These are phyloP conservation scores for Claviceps africana DNA, from an alignment of 2,329 filamentous ascomycete genomes.

Conservation along the genomic window DNA sequence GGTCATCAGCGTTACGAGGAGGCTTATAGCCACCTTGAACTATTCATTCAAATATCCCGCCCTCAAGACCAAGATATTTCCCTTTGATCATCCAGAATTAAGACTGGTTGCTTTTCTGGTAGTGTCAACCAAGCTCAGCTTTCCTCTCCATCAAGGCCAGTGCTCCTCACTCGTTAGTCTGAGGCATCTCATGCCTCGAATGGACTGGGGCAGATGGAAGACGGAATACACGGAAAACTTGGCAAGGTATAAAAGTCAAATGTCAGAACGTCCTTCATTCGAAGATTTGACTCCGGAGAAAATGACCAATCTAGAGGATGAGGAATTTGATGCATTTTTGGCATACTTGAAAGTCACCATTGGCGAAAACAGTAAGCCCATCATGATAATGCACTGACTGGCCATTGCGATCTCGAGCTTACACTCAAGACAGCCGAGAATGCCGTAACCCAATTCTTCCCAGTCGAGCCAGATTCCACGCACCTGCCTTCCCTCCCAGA, in stretches of 20 bases:
- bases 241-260: slow-evolving; percentile 5
- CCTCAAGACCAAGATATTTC: slow-evolving; percentile 27
- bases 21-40: slow-evolving; percentile 35
- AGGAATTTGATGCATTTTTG: slow-evolving; percentile 54
- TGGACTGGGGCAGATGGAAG: slow-evolving; percentile 66
- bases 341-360: slow-evolving; percentile 21
- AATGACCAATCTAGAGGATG: slow-evolving; percentile 44
- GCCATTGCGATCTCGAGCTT: background rate
- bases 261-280: slow-evolving; percentile 21
- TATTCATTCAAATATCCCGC: slow-evolving; percentile 41
- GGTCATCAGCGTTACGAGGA: slow-evolving; percentile 15
- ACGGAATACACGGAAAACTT: slow-evolving; percentile 25
- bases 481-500: slow-evolving; percentile 9
- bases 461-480: slow-evolving; percentile 12
- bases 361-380: slow-evolving; percentile 19
- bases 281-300: slow-evolving; percentile 45
- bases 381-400: background rate
- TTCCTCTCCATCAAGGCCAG: slow-evolving; percentile 53
- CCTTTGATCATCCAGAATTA: slow-evolving; percentile 57
- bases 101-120: slow-evolving; percentile 58
- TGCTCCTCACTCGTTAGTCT: slow-evolving; percentile 14
- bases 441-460: slow-evolving; percentile 22
- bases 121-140: slow-evolving; percentile 64
- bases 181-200: slow-evolving; percentile 7
- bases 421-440: slow-evolving; percentile 12